Evolutionary conservation across 169 alveolate species (phyloP).

Genomic region (Plasmodium relictum): DNA sequence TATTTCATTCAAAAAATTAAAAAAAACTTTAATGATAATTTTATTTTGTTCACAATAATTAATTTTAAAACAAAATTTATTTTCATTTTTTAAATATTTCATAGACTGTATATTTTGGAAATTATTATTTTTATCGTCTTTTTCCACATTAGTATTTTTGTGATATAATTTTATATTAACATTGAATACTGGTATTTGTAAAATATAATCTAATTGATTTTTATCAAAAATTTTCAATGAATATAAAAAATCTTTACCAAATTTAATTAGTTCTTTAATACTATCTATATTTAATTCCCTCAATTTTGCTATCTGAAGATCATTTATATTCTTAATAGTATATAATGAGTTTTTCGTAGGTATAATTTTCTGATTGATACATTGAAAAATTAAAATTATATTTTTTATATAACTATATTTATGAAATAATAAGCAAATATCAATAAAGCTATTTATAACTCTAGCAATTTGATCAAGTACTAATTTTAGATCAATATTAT

Average conservation of each 20-base stretch:
- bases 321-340: slow-evolving; percentile 33
- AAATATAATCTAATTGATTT: slow-evolving; percentile 41
- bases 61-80: slow-evolving; percentile 41
- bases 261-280: slow-evolving; percentile 49
- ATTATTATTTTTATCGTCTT: background rate
- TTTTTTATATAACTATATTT: slow-evolving; percentile 71
- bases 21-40: slow-evolving; percentile 44
- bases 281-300: slow-evolving; percentile 30
- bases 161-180: slow-evolving; percentile 34
- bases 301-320: slow-evolving; percentile 37
- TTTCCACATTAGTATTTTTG: slow-evolving; percentile 13
- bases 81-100: slow-evolving; percentile 21
- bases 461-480: slow-evolving; percentile 91
- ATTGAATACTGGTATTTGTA: slow-evolving; percentile 30
- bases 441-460: slow-evolving; percentile 89
- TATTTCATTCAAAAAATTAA: slow-evolving; percentile 12
- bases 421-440: slow-evolving; percentile 73
- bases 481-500: slow-evolving; percentile 89
- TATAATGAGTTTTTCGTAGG: slow-evolving; percentile 57
- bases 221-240: slow-evolving; percentile 54
- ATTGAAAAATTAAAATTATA: slow-evolving; percentile 66
- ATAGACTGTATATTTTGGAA: slow-evolving; percentile 4
- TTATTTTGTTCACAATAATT: slow-evolving; percentile 34
- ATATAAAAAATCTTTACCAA: slow-evolving; percentile 35
- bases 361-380: slow-evolving; percentile 73